Evolutionary conservation across 2,329 filamentous ascomycete genomes (phyloP).

Genomic region (Alternaria burnsii): DNA sequence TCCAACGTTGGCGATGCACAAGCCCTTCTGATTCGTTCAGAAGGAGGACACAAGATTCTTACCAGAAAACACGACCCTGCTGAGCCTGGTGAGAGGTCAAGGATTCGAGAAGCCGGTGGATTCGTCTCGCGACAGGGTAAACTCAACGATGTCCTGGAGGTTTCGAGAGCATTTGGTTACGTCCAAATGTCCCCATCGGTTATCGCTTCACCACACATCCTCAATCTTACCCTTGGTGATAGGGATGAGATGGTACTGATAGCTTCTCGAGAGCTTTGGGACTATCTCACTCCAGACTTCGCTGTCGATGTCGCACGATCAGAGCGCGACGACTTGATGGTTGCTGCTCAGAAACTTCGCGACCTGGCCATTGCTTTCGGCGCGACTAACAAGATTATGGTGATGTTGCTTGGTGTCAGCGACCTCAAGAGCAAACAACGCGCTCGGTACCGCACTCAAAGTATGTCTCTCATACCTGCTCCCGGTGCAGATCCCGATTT

Average conservation of each 20-base stretch:
- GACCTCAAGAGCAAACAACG: slow-evolving; percentile 88
- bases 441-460: slow-evolving; percentile 77
- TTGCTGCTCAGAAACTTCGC: slow-evolving; percentile 90
- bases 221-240: slow-evolving; percentile 79
- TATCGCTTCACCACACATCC: slow-evolving; percentile 87
- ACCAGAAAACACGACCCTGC: slow-evolving; percentile 95
- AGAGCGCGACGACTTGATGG: slow-evolving; percentile 90
- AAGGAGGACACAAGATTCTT: slow-evolving; percentile 82
- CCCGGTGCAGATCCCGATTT: slow-evolving; percentile 77
- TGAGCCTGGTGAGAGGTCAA: slow-evolving; percentile 80
- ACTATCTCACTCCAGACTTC: slow-evolving; percentile 87
- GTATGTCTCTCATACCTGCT: slow-evolving; percentile 79
- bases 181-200: slow-evolving; percentile 91
- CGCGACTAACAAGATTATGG: slow-evolving; percentile 94
- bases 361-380: slow-evolving; percentile 97
- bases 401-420: slow-evolving; percentile 95
- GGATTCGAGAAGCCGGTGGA: slow-evolving; percentile 92
- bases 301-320: slow-evolving; percentile 90
- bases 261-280: slow-evolving; percentile 93
- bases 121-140: slow-evolving; percentile 96
- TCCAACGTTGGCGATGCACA: slow-evolving; percentile 96
- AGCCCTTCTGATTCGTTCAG: slow-evolving; percentile 91
- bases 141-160: slow-evolving; percentile 88
- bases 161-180: slow-evolving; percentile 95
- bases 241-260: slow-evolving; percentile 93